Evolutionary conservation across 2,329 filamentous ascomycete species (phyloP).

Genomic region (Zymoseptoria brevis): DNA sequence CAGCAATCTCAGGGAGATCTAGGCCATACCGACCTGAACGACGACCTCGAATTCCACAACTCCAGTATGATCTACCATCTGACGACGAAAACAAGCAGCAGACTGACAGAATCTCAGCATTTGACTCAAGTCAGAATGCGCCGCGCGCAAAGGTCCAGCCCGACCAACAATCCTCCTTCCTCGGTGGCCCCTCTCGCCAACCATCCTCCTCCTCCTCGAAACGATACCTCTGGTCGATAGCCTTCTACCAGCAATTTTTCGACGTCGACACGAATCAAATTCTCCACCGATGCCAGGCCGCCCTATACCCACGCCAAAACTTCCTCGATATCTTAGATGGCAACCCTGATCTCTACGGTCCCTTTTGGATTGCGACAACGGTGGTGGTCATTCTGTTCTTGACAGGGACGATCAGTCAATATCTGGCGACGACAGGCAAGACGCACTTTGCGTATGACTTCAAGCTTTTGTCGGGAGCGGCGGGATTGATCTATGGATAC

Average conservation of each 20-base stretch:
- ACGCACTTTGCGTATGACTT: slow-evolving; percentile 87
- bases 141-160: slow-evolving; percentile 44
- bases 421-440: slow-evolving; percentile 60
- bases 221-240: slow-evolving; percentile 83
- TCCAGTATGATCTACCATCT: slow-evolving; percentile 49
- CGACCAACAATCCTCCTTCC: slow-evolving; percentile 30
- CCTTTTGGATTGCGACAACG: slow-evolving; percentile 97
- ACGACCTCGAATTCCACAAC: slow-evolving; percentile 97
- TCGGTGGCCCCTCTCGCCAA: slow-evolving; percentile 26
- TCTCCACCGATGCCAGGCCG: slow-evolving; percentile 73
- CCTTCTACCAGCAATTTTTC: slow-evolving; percentile 97
- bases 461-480: slow-evolving; percentile 75
- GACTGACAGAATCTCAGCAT: slow-evolving; percentile 16
- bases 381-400: slow-evolving; percentile 93
- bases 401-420: slow-evolving; percentile 90
- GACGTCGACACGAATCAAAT: slow-evolving; percentile 94
- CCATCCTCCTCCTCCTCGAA: slow-evolving; percentile 44
- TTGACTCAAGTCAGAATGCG: slow-evolving; percentile 28
- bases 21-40: slow-evolving; percentile 94
- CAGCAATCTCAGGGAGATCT: slow-evolving; percentile 67
- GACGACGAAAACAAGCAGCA: not conserved
- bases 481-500: slow-evolving; percentile 91
- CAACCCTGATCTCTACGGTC: slow-evolving; percentile 92
- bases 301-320: slow-evolving; percentile 85
- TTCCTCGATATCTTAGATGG: slow-evolving; percentile 96